These are phyloP conservation scores for Pisolithus thermaeus DNA, from an alignment of 1,284 basidiomycete genomes.

Conservation along the genomic window DNA sequence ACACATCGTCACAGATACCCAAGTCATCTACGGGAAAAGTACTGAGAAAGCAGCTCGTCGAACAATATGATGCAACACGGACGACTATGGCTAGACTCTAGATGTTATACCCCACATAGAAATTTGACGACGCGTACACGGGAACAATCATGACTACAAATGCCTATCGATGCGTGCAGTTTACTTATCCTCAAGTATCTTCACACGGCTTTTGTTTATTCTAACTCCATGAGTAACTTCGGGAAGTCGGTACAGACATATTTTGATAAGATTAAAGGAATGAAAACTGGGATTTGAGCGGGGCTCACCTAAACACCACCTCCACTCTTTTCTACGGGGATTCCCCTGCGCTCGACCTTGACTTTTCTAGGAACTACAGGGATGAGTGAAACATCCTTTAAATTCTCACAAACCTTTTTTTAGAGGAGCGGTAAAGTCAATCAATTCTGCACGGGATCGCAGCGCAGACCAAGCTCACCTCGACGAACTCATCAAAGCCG, in stretches of 20 bases:
- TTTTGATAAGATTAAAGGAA: too few species aligned
- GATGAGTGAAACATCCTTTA: slow-evolving; percentile 73
- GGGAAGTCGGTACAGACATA: too few species aligned
- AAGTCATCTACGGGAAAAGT: slow-evolving; percentile 69
- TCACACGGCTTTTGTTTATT: too few species aligned
- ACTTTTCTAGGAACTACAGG: slow-evolving; percentile 34
- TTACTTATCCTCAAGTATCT: too few species aligned
- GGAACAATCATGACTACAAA: too few species aligned
- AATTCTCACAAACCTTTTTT: slow-evolving; percentile 70
- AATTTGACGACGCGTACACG: too few species aligned
- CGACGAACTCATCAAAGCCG: slow-evolving; percentile 76
- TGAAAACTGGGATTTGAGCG: background rate
- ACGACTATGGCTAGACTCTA: slow-evolving; percentile 16
- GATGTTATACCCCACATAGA: background rate
- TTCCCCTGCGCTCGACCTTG: slow-evolving; percentile 48
- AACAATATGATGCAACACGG: slow-evolving; percentile 41
- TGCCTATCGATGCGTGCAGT: too few species aligned
- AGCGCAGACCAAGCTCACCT: slow-evolving; percentile 44
- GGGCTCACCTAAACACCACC: slow-evolving; percentile 57
- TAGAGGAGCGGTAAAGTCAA: slow-evolving; percentile 4
- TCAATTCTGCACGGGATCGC: slow-evolving; percentile 3
- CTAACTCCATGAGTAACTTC: too few species aligned
- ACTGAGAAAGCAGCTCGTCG: slow-evolving; percentile 51
- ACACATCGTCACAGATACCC: slow-evolving; percentile 43
- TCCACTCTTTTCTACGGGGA: slow-evolving; percentile 83